phyloP scores from a whole-genome alignment of 805 yeast species.

The Zygoascus flipseniorum region DNA sequence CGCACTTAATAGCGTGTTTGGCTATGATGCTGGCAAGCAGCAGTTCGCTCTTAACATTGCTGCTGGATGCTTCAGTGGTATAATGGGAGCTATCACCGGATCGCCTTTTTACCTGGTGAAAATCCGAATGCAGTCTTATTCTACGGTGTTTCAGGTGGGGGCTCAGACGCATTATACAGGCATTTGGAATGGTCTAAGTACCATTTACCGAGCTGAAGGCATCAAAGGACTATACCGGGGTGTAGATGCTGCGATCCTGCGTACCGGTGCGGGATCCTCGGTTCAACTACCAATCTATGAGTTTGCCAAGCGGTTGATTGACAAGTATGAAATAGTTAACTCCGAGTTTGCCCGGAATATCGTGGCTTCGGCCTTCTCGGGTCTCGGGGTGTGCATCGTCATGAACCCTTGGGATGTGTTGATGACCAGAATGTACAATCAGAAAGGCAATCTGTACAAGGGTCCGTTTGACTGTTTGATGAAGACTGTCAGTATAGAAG shows the following conservation, averaged over 20 bases:
- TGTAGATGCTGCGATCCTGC: constrained; percentile 84
- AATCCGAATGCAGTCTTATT: constrained; percentile 94
- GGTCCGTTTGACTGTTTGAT: constrained; percentile 85
- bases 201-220: constrained; percentile 63
- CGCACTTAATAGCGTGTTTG: constrained; percentile 44
- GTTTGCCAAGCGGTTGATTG: constrained; percentile 56
- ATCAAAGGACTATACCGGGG: constrained; percentile 77
- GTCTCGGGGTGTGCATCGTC: constrained; percentile 85
- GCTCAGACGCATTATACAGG: constrained; percentile 84
- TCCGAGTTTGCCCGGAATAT: constrained; percentile 69
- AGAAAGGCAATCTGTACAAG: constrained; percentile 74
- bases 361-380: constrained; percentile 66
- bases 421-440: constrained; percentile 90
- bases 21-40: constrained; percentile 40
- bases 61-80: constrained; percentile 79
- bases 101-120: constrained; percentile 89
- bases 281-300: constrained; percentile 91
- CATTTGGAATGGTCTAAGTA: constrained; percentile 55
- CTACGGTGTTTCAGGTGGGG: constrained; percentile 62
- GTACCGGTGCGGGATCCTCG: constrained; percentile 94
- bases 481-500: constrained; percentile 78
- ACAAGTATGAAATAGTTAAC: constrained; percentile 41
- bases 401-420: constrained; percentile 98
- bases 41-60: constrained; percentile 57
- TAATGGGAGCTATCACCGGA: constrained; percentile 81